phyloP scores from a whole-genome alignment of 2,329 filamentous ascomycete genomes.

The Beauveria varroae region DNA sequence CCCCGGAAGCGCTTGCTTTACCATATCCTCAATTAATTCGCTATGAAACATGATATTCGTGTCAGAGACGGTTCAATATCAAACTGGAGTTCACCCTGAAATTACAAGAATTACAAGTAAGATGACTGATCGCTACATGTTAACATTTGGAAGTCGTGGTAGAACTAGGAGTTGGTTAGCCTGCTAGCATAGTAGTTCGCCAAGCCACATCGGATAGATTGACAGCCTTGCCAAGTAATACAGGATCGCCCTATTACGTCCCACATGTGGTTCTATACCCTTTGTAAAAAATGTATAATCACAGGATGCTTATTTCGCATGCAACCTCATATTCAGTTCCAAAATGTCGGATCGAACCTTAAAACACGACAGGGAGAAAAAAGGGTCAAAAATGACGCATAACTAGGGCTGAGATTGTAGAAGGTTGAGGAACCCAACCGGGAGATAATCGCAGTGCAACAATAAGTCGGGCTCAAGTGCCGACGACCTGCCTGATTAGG shows the following conservation, averaged over 20 bases:
- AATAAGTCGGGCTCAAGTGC: background rate
- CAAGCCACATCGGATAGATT: background rate
- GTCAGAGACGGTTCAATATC: no score
- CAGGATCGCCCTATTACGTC: background rate
- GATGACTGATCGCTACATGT: no score
- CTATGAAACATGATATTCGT: no score
- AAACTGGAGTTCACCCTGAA: no score
- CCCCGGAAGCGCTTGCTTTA: no score
- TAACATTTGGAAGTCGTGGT: no score
- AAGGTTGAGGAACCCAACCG: background rate
- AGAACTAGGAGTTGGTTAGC: no score
- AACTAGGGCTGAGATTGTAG: background rate
- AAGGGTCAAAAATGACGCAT: background rate
- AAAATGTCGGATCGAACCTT: background rate
- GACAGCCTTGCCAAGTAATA: background rate
- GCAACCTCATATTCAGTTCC: background rate
- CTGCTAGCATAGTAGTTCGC: no score
- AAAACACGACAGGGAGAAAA: background rate
- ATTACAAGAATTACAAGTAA: no score
- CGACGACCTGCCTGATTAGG: constrained; percentile 8
- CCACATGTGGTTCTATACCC: background rate
- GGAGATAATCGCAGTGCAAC: background rate
- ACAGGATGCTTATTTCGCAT: no score
- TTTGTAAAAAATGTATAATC: no score
- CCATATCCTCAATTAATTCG: no score